phyloP scores from a whole-genome alignment of 257 asterid genomes.

The Craterostigma plantagineum region DNA sequence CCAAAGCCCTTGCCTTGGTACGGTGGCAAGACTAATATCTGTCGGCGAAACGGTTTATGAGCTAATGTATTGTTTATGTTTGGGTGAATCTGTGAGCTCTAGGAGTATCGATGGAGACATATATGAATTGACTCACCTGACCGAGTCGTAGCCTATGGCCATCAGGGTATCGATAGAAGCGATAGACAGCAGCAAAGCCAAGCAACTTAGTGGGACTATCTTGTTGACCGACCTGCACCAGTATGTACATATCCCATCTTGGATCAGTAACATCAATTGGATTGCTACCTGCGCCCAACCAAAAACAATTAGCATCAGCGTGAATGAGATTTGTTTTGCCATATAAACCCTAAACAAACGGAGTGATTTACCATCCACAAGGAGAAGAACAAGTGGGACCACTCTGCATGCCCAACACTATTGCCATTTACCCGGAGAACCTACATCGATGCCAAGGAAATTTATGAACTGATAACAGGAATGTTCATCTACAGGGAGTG shows the following conservation, averaged over 20 bases:
- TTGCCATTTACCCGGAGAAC: constrained; percentile 30
- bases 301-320: neutral
- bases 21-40: constrained; percentile 73
- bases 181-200: constrained; percentile 86
- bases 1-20: constrained; percentile 82
- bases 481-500: neutral
- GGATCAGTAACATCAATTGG: constrained; percentile 91
- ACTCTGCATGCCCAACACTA: constrained; percentile 43
- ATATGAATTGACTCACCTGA: too few species aligned
- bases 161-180: constrained; percentile 57
- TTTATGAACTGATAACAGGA: neutral
- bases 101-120: too few species aligned
- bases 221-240: constrained; percentile 29
- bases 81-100: too few species aligned
- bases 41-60: constrained; percentile 8
- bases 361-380: constrained; percentile 36
- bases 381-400: constrained; percentile 63
- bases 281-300: constrained; percentile 67
- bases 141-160: constrained; percentile 72
- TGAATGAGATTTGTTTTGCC: neutral
- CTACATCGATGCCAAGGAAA: constrained; percentile 7
- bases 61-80: too few species aligned
- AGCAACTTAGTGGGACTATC: constrained; percentile 25
- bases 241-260: constrained; percentile 67
- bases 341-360: constrained; percentile 4